Conservation (phyloP, 2,329 filamentous ascomycete genomes). For the Diaporthe australafricana region DNA sequence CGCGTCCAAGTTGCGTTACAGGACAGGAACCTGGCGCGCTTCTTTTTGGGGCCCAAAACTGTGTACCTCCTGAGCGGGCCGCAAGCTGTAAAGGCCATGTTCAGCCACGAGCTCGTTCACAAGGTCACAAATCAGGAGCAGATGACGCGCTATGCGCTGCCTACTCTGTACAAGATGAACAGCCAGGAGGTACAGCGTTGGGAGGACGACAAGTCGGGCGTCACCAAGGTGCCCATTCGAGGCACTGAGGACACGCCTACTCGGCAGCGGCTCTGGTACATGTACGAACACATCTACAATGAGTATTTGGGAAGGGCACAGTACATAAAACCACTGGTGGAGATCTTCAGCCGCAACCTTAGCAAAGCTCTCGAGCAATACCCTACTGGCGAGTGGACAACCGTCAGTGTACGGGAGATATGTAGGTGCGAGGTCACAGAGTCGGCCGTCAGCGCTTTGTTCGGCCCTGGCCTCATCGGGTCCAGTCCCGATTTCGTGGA, state of each 20-base stretch:
- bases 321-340: slow-evolving; percentile 33
- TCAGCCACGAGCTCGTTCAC: slow-evolving; percentile 33
- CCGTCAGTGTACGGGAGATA: slow-evolving; percentile 33
- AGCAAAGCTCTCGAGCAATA: slow-evolving; percentile 31
- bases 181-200: neutral
- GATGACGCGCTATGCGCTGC: slow-evolving; percentile 39
- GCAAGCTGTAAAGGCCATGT: slow-evolving; percentile 37
- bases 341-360: slow-evolving; percentile 35
- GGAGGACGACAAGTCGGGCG: slow-evolving; percentile 45
- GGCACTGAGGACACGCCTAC: slow-evolving; percentile 32
- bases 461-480: slow-evolving; percentile 36
- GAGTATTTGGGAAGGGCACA: slow-evolving; percentile 35
- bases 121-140: slow-evolving; percentile 33
- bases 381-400: slow-evolving; percentile 33
- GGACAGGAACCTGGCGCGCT: slow-evolving; percentile 30
- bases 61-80: slow-evolving; percentile 38
- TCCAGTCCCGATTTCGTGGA: slow-evolving; percentile 36
- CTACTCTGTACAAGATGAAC: slow-evolving; percentile 26
- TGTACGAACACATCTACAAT: slow-evolving; percentile 35
- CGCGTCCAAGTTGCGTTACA: slow-evolving; percentile 30
- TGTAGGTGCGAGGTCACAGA: slow-evolving; percentile 37
- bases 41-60: slow-evolving; percentile 34
- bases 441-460: slow-evolving; percentile 34
- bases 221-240: slow-evolving; percentile 34
- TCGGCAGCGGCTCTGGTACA: slow-evolving; percentile 37